Percentiles rank a stretch among this genome's conserved stretches.
These are phyloP conservation scores for Podospora pseudoanserina DNA, from an alignment of 495 filamentous ascomycete species.

Conservation along the genomic window DNA sequence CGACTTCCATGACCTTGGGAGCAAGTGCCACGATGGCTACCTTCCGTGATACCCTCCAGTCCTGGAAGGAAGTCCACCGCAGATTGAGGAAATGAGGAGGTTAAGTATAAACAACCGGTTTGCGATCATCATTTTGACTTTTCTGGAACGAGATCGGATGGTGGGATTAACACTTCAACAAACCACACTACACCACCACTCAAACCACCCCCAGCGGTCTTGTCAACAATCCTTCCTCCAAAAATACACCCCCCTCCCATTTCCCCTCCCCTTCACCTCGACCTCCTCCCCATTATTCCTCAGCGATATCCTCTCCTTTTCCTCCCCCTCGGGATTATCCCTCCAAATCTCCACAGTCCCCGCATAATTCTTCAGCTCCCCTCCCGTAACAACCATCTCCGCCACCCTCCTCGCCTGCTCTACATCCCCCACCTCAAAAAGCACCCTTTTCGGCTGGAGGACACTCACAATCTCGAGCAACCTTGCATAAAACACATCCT, in stretches of 20 bases:
- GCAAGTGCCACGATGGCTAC: too few relatives aligned
- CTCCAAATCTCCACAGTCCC: slow-evolving; percentile 26
- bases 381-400: slow-evolving; percentile 29
- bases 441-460: slow-evolving; percentile 39
- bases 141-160: too few relatives aligned
- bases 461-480: slow-evolving; percentile 41
- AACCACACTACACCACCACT: background rate
- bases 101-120: too few relatives aligned
- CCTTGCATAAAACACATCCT: slow-evolving; percentile 58
- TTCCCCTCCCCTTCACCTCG: slow-evolving; percentile 31
- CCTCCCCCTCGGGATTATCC: slow-evolving; percentile 17
- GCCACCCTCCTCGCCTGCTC: slow-evolving; percentile 58
- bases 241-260: slow-evolving; percentile 37
- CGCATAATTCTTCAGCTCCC: background rate
- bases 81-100: too few relatives aligned
- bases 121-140: too few relatives aligned
- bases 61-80: too few relatives aligned
- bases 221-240: background rate
- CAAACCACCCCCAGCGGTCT: too few relatives aligned
- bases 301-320: slow-evolving; percentile 18
- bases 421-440: slow-evolving; percentile 58
- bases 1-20: background rate
- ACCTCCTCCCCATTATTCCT: slow-evolving; percentile 18
- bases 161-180: too few relatives aligned
- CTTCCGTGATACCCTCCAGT: too few relatives aligned